Conservation (phyloP, 352 stramenopile genomes). For the Phytophthora citrophthora region DNA sequence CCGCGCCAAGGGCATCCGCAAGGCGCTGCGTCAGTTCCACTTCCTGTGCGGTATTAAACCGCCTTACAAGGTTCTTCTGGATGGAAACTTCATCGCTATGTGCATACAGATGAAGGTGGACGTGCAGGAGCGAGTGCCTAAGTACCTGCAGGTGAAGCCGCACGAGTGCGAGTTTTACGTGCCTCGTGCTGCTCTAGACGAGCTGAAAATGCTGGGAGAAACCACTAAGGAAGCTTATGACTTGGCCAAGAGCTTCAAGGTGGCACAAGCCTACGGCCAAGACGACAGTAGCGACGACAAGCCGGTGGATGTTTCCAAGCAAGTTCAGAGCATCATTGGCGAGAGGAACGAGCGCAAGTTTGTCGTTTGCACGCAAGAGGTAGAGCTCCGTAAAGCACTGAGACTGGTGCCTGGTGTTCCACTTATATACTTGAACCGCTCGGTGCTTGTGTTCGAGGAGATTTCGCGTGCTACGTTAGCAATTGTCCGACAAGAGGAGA, state of each 20-base stretch:
- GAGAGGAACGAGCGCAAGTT: constrained; percentile 86
- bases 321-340: constrained; percentile 61
- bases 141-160: constrained; percentile 84
- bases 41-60: constrained; percentile 89
- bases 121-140: constrained; percentile 75
- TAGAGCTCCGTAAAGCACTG: constrained; percentile 81
- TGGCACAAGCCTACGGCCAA: constrained; percentile 55
- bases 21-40: constrained; percentile 88
- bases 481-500: constrained; percentile 84
- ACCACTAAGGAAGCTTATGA: constrained; percentile 65
- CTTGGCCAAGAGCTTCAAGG: constrained; percentile 70
- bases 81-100: constrained; percentile 90
- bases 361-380: constrained; percentile 85
- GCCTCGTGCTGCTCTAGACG: constrained; percentile 64
- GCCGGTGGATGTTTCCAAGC: constrained; percentile 57
- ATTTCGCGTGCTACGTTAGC: constrained; percentile 78
- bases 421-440: constrained; percentile 89
- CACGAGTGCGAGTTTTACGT: constrained; percentile 80
- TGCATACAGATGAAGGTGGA: constrained; percentile 90
- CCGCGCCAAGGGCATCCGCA: constrained; percentile 86
- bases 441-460: constrained; percentile 88
- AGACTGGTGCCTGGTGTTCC: constrained; percentile 73
- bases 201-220: constrained; percentile 78
- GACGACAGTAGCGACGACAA: constrained; percentile 23
- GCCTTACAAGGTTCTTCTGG: constrained; percentile 84